Base-by-base conservation (phyloP, 371 early-diverging fungal species). In the Dipsacomyces acuminosporus region DNA sequence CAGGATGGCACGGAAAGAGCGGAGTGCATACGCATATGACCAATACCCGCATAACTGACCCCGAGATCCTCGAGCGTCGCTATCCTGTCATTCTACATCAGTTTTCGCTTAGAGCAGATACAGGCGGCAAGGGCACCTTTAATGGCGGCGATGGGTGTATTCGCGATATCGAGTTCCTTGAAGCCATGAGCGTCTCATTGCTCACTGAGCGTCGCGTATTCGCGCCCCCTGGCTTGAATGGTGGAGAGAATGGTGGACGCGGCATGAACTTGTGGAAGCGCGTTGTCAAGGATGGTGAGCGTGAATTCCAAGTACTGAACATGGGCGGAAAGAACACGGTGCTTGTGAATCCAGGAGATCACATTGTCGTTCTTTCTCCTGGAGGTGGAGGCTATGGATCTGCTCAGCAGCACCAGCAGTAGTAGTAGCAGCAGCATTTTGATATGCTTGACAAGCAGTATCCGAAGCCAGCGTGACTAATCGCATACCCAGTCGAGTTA, bases 21-120 rank as follows among this genome's bases (percentile, higher is more conserved):
- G 70, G 65, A n/a, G 82, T 82, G 0, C 81, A 83, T 54, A 84
- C 88, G 42, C 95, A 97, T 66, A 97, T 96, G 94, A 94, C 95
- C 25, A 96, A 97, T 65, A 95, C 95, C 0, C 82, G 94, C 18
- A 96, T 95, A 57, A 97, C 98, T 0, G 98, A 97, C 66, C 91
- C 91, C 0, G 98, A 97, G 71, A 93, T 95, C 25, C 73, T 95
- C 19, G 98, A 96, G 64, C 79, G 87, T 41, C 80, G 94, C n/a
- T 95, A 95, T 59, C 94, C 98, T 1, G 94, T 97, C 13, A 70
- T 96, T 14, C 72, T 97, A 24, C 86, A 85, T 24, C 81, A 84
- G 59, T 97, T 95, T 69, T 82, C 87, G 0, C 66, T 95, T 21
- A 82, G 96, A 7, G 53, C 60, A 44, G 74, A 78, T 14, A 89